phyloP scores from a whole-genome alignment of 2,329 filamentous ascomycete genomes.

The Talaromyces sp. region DNA sequence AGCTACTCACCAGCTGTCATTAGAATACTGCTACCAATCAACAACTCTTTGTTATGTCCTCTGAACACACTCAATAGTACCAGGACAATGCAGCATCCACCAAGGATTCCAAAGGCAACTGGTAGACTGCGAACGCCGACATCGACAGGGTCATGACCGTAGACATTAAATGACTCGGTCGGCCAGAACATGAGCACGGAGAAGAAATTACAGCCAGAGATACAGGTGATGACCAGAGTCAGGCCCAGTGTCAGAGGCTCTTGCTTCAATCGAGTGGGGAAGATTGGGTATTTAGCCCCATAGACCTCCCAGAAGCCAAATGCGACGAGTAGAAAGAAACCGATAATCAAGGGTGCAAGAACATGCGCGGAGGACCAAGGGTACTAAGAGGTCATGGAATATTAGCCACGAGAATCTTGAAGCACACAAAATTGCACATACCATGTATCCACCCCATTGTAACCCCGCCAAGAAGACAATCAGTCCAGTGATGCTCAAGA shows the following conservation, averaged over 20 bases:
- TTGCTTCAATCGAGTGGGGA: slow-evolving; percentile 49
- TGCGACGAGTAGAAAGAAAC: slow-evolving; percentile 45
- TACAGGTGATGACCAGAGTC: slow-evolving; percentile 61
- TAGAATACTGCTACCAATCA: slow-evolving; percentile 61
- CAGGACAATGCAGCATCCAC: slow-evolving; percentile 62
- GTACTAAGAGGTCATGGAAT: slow-evolving; percentile 36
- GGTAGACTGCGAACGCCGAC: slow-evolving; percentile 68
- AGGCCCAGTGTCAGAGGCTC: slow-evolving; percentile 55
- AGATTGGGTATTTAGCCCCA: slow-evolving; percentile 50
- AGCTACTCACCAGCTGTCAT: slow-evolving; percentile 63
- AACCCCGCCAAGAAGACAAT: slow-evolving; percentile 53
- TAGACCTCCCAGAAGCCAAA: slow-evolving; percentile 53
- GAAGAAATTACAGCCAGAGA: slow-evolving; percentile 63
- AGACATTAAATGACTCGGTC: slow-evolving; percentile 66
- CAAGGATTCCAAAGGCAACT: slow-evolving; percentile 65
- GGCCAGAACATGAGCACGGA: slow-evolving; percentile 63
- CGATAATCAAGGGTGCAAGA: slow-evolving; percentile 50
- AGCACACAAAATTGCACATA: slow-evolving; percentile 17
- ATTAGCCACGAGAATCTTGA: neutral
- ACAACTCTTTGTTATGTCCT: slow-evolving; percentile 62
- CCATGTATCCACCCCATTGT: slow-evolving; percentile 56
- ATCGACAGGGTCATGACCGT: slow-evolving; percentile 64
- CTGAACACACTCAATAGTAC: slow-evolving; percentile 59
- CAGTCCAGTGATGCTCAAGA: slow-evolving; percentile 52
- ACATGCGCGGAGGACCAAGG: slow-evolving; percentile 50